Base-by-base conservation (phyloP, 2,329 filamentous ascomycete genomes). In the Calonectria honghensis region DNA sequence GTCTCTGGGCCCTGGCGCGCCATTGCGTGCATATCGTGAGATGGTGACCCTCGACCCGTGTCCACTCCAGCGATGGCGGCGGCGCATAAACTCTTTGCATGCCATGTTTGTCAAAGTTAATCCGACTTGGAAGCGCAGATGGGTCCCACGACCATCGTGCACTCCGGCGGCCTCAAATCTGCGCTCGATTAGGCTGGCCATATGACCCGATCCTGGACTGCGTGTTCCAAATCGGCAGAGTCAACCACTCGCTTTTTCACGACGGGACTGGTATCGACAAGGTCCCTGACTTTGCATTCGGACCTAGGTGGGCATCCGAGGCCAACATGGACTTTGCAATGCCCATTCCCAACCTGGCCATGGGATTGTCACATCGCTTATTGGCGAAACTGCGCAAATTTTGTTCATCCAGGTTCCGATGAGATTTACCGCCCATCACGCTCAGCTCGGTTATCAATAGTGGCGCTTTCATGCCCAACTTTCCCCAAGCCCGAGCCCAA, bases 151-250 rank as follows among this genome's bases (percentile, higher is more conserved):
- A 31, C 52, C 68, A 66, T 76, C 31, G 73, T 76, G 59, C 66
- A 77, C 59, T 51, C 70, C 66, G 64, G 64, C 71, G 74, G 69
- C 72, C 74, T 81, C 77, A 81, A 81, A 77, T 67, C 70, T 80
- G 78, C 79, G 79, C 79, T 80, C 67, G 66, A 79, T 81, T 76
- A 80, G 72, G 78, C 77, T 81, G 78, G 77, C 79, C 76, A 70
- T 68, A 74, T 71, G 64, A 74, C 72, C 64, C 70, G 68, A 74
- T 73, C 73, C 74, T 50, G 74, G 68, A 64, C 63, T 75, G 70
- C 64, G 71, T 71, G 70, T 68, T 76, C 71, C 75, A 76, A 79
- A 78, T 74, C 75, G 76, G 74, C 73, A 75, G 75, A 80, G 74
- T 75, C 70, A 75, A 79, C 74, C 51, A 61, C 67, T 68, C 72